Percentiles rank a stretch among this genome's conserved stretches.
These are phyloP conservation scores for Nannochloropsis salina DNA, from an alignment of 108 stramenopile species.

Conservation along the genomic window DNA sequence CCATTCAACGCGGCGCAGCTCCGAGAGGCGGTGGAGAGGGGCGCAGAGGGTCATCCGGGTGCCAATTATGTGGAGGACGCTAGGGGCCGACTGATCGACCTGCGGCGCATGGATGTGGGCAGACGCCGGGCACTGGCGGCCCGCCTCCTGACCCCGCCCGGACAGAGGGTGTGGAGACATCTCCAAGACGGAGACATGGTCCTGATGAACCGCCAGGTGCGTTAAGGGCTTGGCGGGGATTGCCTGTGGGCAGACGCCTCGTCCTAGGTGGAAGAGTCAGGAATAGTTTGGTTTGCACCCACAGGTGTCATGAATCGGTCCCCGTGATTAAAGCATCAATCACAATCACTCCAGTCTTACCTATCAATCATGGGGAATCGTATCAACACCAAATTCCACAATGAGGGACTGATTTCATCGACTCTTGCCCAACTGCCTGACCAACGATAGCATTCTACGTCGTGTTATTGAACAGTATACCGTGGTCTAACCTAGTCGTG, in stretches of 20 bases:
- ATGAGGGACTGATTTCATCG: background rate
- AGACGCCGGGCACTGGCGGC: conserved; percentile 76
- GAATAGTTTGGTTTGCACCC: no score
- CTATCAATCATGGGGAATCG: background rate
- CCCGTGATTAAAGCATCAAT: background rate
- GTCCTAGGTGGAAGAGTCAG: no score
- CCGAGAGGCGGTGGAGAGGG: conserved; percentile 73
- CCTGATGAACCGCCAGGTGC: conserved; percentile 85
- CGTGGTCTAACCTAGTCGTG: no score
- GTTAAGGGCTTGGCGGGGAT: background rate
- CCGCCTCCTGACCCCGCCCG: conserved; percentile 57
- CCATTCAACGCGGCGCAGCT: conserved; percentile 81
- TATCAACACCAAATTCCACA: conserved; percentile 1
- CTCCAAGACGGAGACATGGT: conserved; percentile 89
- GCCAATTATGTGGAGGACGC: conserved; percentile 88
- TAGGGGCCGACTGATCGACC: conserved; percentile 69
- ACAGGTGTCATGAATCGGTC: background rate
- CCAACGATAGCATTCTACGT: background rate
- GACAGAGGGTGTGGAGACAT: conserved; percentile 85
- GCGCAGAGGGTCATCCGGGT: conserved; percentile 82
- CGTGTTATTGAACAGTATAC: no score
- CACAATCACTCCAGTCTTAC: background rate
- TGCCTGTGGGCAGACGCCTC: no score
- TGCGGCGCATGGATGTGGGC: conserved; percentile 62
- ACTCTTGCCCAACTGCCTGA: background rate